These are phyloP conservation scores for Theobroma grandiflorum DNA, from an alignment of 441 rosid genomes.

Conservation along the genomic window DNA sequence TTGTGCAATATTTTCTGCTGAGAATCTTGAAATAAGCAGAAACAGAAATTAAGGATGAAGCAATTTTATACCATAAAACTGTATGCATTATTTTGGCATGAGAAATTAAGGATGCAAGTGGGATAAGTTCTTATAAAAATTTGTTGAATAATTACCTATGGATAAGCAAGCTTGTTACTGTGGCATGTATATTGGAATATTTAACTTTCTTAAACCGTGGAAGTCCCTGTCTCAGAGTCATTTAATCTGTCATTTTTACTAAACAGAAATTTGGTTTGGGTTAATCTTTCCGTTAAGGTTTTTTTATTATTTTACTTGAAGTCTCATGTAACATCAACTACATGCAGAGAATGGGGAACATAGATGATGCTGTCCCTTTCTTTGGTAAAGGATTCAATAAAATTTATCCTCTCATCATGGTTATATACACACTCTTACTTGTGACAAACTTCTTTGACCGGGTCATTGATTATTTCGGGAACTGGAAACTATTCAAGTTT, in stretches of 20 bases:
- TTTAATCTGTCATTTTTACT: not conserved
- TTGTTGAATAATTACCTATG: not conserved
- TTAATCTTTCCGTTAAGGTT: not conserved
- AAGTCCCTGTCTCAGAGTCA: constrained; percentile 1
- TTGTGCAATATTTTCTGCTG: not conserved
- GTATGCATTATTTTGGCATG: not conserved
- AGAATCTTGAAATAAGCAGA: not conserved
- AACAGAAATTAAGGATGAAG: not conserved
- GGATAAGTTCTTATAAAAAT: not conserved
- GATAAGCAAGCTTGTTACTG: not conserved
- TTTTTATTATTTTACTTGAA: not conserved
- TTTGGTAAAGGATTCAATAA: constrained; percentile 74
- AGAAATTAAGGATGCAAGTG: not conserved
- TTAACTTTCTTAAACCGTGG: constrained; percentile 1
- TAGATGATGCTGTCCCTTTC: constrained; percentile 73
- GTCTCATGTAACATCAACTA: constrained; percentile 20
- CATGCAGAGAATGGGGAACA: constrained; percentile 85
- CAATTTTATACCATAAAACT: not conserved
- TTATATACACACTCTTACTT: constrained; percentile 71
- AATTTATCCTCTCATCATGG: constrained; percentile 90
- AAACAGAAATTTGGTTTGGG: not conserved
- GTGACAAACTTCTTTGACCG: constrained; percentile 80
- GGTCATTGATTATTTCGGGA: constrained; percentile 70
- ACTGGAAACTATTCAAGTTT: constrained; percentile 73
- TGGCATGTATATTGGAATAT: not conserved